phyloP scores from a whole-genome alignment of 352 stramenopile species.

The Phytophthora pini region DNA sequence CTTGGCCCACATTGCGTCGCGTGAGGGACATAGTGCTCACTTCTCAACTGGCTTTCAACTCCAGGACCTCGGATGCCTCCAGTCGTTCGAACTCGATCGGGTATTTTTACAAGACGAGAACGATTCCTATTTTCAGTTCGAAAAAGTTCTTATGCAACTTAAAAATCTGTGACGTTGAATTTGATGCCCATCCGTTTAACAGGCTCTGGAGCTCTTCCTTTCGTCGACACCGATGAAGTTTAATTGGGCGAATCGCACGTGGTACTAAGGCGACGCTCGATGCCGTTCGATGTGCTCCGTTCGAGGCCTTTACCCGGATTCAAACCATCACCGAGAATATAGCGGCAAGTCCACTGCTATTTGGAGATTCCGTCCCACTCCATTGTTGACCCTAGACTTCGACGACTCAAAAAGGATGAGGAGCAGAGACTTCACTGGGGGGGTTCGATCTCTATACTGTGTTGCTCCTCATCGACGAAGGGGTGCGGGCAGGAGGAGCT shows the following conservation, averaged over 20 bases:
- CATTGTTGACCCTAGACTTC: conserved; percentile 16
- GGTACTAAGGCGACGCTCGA: conserved; percentile 25
- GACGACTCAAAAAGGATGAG: conserved; percentile 7
- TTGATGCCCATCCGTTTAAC: background rate
- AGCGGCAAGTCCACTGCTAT: background rate
- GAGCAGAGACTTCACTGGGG: background rate
- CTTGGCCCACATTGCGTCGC: conserved; percentile 47
- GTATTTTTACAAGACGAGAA: background rate
- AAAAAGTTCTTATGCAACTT: conserved; percentile 15
- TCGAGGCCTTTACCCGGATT: conserved; percentile 21
- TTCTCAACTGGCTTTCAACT: conserved; percentile 15
- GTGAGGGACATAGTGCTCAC: conserved; percentile 48
- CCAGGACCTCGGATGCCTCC: conserved; percentile 4
- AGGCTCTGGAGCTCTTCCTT: conserved; percentile 4
- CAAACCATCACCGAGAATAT: conserved; percentile 10
- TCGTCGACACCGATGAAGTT: conserved; percentile 39
- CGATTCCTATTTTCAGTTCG: conserved; percentile 11
- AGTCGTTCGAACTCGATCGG: background rate
- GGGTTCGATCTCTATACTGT: conserved; percentile 28
- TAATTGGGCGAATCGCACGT: conserved; percentile 27
- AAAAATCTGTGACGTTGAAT: background rate
- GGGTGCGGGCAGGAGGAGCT: background rate
- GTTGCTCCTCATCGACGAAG: conserved; percentile 7
- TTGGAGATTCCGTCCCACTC: background rate
- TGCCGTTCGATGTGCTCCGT: conserved; percentile 9